phyloP scores from a whole-genome alignment of 371 early-diverging fungal genomes.

The Apophysomyces variabilis region DNA sequence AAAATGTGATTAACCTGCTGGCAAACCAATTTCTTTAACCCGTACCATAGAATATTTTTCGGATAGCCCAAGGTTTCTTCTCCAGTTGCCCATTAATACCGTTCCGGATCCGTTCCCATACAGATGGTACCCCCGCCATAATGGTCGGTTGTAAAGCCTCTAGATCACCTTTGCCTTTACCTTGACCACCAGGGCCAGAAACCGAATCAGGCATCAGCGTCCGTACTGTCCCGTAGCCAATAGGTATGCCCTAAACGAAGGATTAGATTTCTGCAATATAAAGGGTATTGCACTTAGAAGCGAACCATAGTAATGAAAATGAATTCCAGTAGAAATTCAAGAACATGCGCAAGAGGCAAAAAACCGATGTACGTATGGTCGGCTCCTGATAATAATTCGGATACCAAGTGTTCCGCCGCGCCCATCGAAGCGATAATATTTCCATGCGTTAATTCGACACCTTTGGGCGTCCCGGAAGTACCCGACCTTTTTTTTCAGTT shows the following conservation, averaged over 20 bases:
- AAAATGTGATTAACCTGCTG: neutral
- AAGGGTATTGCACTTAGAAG: neutral
- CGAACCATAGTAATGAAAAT: constrained; percentile 48
- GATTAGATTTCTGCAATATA: constrained; percentile 14
- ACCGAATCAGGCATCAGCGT: constrained; percentile 86
- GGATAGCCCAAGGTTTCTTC: constrained; percentile 60
- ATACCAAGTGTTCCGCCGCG: constrained; percentile 50
- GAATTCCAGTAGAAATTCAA: constrained; percentile 76
- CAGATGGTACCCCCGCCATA: constrained; percentile 89
- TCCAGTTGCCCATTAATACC: constrained; percentile 75
- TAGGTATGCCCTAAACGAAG: constrained; percentile 49
- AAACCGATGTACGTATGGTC: constrained; percentile 78
- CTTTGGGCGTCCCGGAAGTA: constrained; percentile 83
- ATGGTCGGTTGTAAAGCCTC: constrained; percentile 87
- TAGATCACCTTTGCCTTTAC: constrained; percentile 91
- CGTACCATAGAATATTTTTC: constrained; percentile 53
- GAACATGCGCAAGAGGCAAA: constrained; percentile 91
- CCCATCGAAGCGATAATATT: constrained; percentile 76
- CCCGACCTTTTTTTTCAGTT: constrained; percentile 61
- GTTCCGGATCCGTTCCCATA: constrained; percentile 88
- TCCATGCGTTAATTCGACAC: constrained; percentile 66
- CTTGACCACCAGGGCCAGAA: constrained; percentile 54
- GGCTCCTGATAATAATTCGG: constrained; percentile 40
- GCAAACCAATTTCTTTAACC: neutral
- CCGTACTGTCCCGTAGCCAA: constrained; percentile 84